These are phyloP conservation scores for Lentinula sp. DNA, from an alignment of 768 basidiomycete species.

Conservation along the genomic window DNA sequence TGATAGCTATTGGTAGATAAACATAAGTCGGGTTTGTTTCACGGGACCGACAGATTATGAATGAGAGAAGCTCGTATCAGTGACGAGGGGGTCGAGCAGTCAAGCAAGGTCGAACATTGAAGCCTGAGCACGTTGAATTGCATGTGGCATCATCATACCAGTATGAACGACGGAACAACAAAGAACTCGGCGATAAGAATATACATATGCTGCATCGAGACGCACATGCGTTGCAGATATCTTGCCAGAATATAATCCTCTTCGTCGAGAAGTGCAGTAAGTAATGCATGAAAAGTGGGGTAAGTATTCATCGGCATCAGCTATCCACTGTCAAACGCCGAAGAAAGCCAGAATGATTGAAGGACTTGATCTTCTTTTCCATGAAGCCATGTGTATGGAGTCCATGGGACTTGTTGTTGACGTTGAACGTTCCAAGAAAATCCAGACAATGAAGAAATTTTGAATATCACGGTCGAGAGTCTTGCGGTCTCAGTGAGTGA, in stretches of 20 bases:
- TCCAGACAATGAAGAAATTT: no score
- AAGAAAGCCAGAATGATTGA: neutral
- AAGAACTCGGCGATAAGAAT: neutral
- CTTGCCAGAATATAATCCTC: neutral
- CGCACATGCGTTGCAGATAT: neutral
- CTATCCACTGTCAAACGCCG: neutral
- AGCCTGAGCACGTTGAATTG: neutral
- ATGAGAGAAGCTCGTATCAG: neutral
- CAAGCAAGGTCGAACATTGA: neutral
- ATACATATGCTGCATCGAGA: neutral
- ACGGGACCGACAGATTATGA: neutral
- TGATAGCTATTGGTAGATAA: neutral
- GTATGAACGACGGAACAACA: neutral
- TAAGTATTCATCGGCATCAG: neutral
- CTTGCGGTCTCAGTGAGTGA: no score
- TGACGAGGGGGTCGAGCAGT: neutral
- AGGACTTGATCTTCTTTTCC: neutral
- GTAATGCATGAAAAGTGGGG: neutral
- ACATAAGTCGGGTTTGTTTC: neutral
- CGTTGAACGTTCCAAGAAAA: no score
- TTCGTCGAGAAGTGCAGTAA: neutral
- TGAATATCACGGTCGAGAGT: no score
- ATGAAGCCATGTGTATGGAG: neutral
- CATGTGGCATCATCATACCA: neutral
- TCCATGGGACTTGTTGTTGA: neutral